phyloP scores from a whole-genome alignment of 2,329 filamentous ascomycete species.

The Cladophialophora exuberans region DNA sequence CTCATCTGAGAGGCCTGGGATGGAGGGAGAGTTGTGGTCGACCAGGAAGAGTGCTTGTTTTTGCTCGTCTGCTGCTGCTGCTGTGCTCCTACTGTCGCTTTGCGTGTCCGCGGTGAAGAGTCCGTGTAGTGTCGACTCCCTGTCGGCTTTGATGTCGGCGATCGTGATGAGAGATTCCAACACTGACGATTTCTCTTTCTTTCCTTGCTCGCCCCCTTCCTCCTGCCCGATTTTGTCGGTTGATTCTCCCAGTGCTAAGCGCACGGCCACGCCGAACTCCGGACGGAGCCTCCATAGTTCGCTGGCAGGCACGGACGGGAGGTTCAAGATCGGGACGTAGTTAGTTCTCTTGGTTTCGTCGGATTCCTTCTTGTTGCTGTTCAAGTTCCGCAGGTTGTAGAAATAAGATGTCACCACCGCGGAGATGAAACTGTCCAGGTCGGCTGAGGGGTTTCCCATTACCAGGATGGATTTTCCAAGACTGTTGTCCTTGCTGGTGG shows the following conservation, averaged over 20 bases:
- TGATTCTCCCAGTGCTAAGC: slow-evolving; percentile 47
- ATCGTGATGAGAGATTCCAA: slow-evolving; percentile 45
- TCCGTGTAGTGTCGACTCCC: not conserved
- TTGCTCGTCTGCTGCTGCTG: not conserved
- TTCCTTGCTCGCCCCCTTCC: slow-evolving; percentile 33
- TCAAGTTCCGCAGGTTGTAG: no score
- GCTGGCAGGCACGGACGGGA: slow-evolving; percentile 49
- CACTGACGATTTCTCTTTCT: slow-evolving; percentile 21
- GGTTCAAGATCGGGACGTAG: slow-evolving; percentile 62
- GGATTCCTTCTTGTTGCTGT: slow-evolving; percentile 36
- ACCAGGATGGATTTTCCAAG: slow-evolving; percentile 38
- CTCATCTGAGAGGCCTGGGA: slow-evolving; percentile 29
- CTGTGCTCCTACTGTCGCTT: not conserved
- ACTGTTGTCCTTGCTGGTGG: not conserved
- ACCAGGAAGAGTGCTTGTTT: slow-evolving; percentile 40
- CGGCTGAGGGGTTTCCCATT: slow-evolving; percentile 51
- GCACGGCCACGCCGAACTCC: slow-evolving; percentile 61
- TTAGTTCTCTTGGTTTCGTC: slow-evolving; percentile 33
- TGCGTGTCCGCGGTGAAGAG: no score
- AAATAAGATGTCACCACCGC: slow-evolving; percentile 66
- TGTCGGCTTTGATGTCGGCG: slow-evolving; percentile 40
- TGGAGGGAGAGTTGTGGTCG: slow-evolving; percentile 51
- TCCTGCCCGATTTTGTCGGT: slow-evolving; percentile 42
- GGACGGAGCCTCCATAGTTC: slow-evolving; percentile 59
- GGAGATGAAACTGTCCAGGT: slow-evolving; percentile 66